Evolutionary conservation across 1,284 basidiomycete species (phyloP).

Genomic region (Laetiporus sulphureus): DNA sequence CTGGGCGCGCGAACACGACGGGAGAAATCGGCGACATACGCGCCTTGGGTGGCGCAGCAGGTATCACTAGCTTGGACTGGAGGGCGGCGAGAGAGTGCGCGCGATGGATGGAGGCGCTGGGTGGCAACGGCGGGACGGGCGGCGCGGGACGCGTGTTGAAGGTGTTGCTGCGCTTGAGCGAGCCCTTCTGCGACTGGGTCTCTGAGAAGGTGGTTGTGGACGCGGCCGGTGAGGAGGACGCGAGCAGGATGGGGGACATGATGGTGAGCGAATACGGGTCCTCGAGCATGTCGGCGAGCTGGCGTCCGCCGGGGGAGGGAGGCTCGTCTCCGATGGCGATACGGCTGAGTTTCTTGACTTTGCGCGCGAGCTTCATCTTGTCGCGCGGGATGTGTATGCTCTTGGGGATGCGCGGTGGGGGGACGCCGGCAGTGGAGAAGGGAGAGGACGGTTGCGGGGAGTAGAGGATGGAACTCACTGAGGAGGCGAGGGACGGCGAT

Average conservation of each 20-base stretch:
- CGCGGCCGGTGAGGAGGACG: conserved; percentile 11
- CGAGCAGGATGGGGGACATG: neutral
- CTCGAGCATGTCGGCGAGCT: conserved; percentile 12
- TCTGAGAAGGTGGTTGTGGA: conserved; percentile 7
- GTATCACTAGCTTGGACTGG: conserved; percentile 17
- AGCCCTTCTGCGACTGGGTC: conserved; percentile 6
- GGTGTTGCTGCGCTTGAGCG: conserved; percentile 21
- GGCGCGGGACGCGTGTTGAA: conserved; percentile 12
- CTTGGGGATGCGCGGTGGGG: conserved; percentile 28
- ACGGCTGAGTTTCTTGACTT: conserved; percentile 36
- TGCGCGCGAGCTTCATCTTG: conserved; percentile 34
- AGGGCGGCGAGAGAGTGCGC: conserved; percentile 20
- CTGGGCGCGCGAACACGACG: conserved; percentile 12
- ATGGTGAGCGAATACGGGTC: conserved; percentile 10
- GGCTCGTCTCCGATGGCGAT: conserved; percentile 20
- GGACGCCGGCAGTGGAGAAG: conserved; percentile 14
- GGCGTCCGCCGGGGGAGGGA: conserved; percentile 1
- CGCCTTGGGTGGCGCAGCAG: conserved; percentile 6
- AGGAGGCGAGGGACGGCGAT: no score
- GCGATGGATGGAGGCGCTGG: conserved; percentile 13
- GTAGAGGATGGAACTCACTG: neutral
- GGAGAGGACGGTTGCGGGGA: conserved; percentile 8
- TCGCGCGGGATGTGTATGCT: conserved; percentile 28
- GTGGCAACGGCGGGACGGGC: neutral
- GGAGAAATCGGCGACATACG: conserved; percentile 15